phyloP scores from a whole-genome alignment of 2,329 filamentous ascomycete genomes.

The Colletotrichum sp. region DNA sequence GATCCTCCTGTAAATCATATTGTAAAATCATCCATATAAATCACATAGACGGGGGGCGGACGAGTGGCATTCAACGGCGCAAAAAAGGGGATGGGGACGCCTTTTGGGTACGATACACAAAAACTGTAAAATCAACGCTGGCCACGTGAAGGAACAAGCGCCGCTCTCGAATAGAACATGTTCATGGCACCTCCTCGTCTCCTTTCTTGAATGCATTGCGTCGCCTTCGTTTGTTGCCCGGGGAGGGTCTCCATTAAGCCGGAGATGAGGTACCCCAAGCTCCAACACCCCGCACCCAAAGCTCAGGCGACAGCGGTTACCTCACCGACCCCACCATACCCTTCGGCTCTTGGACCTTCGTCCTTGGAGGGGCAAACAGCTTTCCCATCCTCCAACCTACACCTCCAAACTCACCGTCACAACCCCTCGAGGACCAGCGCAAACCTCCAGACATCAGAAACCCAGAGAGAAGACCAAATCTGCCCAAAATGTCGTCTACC shows the following conservation, averaged over 20 bases:
- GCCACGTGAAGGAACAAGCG: background rate
- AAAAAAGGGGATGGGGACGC: background rate
- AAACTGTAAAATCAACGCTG: background rate
- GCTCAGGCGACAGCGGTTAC: background rate
- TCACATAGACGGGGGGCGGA: background rate
- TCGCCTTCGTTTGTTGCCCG: background rate
- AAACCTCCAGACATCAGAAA: background rate
- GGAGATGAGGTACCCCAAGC: constrained; percentile 2
- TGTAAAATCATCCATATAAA: background rate
- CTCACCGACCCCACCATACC: constrained; percentile 15
- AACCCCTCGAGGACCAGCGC: background rate
- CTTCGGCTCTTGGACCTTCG: background rate
- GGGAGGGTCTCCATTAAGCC: background rate
- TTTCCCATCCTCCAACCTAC: background rate
- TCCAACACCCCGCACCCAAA: constrained; percentile 13
- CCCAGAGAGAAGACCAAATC: background rate
- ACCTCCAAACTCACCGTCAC: background rate
- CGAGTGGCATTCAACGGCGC: background rate
- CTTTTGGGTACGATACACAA: background rate
- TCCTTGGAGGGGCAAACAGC: constrained; percentile 7
- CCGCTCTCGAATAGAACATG: background rate
- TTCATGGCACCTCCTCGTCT: background rate
- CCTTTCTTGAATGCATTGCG: background rate
- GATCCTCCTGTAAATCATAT: background rate
- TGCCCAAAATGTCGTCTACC: constrained; percentile 26